Evolutionary conservation across 176 grass and related monocot species (phyloP), one percentile per base, ranked within the genome.

Genomic region (Chloris gayana): DNA sequence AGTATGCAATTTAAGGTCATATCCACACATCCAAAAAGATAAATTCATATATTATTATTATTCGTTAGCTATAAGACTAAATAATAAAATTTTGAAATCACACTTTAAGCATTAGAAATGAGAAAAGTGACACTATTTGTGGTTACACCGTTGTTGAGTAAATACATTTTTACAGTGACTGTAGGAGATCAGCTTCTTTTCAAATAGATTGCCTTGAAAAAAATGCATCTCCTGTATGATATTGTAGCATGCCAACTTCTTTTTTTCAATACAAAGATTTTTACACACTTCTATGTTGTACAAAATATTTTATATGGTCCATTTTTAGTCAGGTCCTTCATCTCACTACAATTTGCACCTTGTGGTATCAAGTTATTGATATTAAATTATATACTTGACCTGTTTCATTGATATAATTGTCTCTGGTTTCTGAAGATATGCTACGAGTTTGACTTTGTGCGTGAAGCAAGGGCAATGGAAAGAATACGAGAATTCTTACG

Each of bases 391-490:
- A 68, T 8, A 51, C 47, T 25, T 38, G 15, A 7, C 9, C 50
- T 24, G 66, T 61, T 56, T 18, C 41, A 32, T 44, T 87, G 32
- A 53, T 21, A 4, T 86, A 10, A 82, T 25, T 90, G 30, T 47
- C 85, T 84, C 64, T 69, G 66, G 31, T 57, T 87, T 86, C 64
- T 69, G 54, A 79, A 98, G 95, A 88, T 98, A 77, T 85, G 77
- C 81, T 98, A 95, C 77, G 95, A 98, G 81, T 98, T 98, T 93
- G 95, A 98, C 77, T 98, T 98, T 94, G 77, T 93, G 22, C 90
- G 90, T 18, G 95, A 98, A 89, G 95, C 95, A 27, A 87, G 68
- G 46, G 64, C 95, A 54, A 98, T 98, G 95, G 95, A 98, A 85
- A 93, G 82, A 77, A 95, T 98, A 72, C 54, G 79, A 25, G 85